These are phyloP conservation scores for Globisporangium recalcitrans DNA, from an alignment of 352 stramenopile genomes.

Conservation along the genomic window DNA sequence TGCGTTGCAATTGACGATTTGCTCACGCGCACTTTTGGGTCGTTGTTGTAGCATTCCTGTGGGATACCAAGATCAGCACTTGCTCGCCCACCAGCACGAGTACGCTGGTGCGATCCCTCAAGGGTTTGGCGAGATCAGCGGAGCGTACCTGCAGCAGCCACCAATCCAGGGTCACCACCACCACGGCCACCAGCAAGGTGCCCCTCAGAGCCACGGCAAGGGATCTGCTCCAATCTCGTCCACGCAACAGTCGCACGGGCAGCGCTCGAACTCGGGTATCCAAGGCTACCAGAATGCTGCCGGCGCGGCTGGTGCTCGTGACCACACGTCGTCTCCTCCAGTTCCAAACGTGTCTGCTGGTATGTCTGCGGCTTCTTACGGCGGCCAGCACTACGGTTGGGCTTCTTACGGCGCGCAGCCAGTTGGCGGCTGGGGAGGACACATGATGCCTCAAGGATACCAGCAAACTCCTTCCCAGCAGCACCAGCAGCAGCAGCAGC, in stretches of 20 bases:
- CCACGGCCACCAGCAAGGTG: constrained; percentile 52
- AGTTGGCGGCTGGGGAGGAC: constrained; percentile 56
- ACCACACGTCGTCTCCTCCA: constrained; percentile 62
- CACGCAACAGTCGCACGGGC: constrained; percentile 44
- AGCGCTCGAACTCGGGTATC: constrained; percentile 50
- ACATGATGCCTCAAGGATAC: constrained; percentile 85
- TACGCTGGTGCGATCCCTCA: constrained; percentile 70
- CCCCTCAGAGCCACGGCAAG: constrained; percentile 66
- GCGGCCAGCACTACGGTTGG: constrained; percentile 77
- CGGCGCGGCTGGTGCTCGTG: constrained; percentile 25
- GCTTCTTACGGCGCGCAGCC: constrained; percentile 70
- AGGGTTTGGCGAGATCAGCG: constrained; percentile 81
- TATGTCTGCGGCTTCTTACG: constrained; percentile 52
- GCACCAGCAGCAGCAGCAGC: constrained; percentile 43
- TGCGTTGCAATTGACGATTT: not conserved
- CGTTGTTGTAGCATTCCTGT: constrained; percentile 44
- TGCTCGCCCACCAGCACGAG: constrained; percentile 75
- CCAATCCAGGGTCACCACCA: constrained; percentile 45
- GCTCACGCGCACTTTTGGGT: constrained; percentile 3
- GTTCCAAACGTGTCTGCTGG: constrained; percentile 62
- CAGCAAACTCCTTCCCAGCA: constrained; percentile 65
- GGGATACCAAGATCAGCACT: constrained; percentile 80
- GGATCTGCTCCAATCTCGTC: constrained; percentile 31
- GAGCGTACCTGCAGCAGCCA: constrained; percentile 66
- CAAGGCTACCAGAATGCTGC: constrained; percentile 51